Base-by-base conservation (phyloP, 306 rosid species). In the Alnus glutinosa region DNA sequence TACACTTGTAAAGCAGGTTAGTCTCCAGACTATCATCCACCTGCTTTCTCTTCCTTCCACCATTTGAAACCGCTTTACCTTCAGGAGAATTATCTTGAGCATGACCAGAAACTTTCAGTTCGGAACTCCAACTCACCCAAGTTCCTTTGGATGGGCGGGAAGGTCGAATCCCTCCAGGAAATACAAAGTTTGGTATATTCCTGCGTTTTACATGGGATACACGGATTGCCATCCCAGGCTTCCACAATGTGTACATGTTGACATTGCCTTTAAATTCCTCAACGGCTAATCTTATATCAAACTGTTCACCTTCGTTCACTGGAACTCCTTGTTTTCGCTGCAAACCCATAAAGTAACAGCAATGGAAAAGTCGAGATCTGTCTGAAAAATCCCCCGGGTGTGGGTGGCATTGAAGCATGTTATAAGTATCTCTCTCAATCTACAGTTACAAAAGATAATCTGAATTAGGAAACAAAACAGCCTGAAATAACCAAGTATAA, bases 391-490 rank as follows among this genome's bases (percentile, higher is more conserved):
- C 98, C 61, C 96, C 94, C 57, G 98, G 99, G 79, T 91, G 86
- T n/a, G 99, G 99, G 75, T 93, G 99, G 82, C 99, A 95, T 74
- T 91, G 99, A 77, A 95, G 98, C 96, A 80, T 79, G 52, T 91
- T 89, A 76, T 66, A 86, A 8, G 97, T 90, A 85, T 95, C 77
- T 85, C 86, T 87, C 87, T 95, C 99, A 75, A 95, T 88, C 99
- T 95, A 85, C 30, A 82, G 77, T 85, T 67, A 71, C 67, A 84
- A 49, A 77, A 72, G 47, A 37, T 15, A 70, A 47, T 15, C 71
- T 67, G 55, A 47, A 57, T 52, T 28, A 86, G 81, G 54, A 58
- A 55, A 73, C 5, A 59, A 69, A 55, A 32, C 18, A 37, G 64
- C 78, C 55, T 49, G 46, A 42, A 77, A 76, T 39, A 47, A 59